A percentile compares a stretch with the other conserved stretches of the same genome.
These are phyloP conservation scores for Trichosporon ovoides DNA, from an alignment of 1,284 basidiomycete genomes.

Conservation along the genomic window DNA sequence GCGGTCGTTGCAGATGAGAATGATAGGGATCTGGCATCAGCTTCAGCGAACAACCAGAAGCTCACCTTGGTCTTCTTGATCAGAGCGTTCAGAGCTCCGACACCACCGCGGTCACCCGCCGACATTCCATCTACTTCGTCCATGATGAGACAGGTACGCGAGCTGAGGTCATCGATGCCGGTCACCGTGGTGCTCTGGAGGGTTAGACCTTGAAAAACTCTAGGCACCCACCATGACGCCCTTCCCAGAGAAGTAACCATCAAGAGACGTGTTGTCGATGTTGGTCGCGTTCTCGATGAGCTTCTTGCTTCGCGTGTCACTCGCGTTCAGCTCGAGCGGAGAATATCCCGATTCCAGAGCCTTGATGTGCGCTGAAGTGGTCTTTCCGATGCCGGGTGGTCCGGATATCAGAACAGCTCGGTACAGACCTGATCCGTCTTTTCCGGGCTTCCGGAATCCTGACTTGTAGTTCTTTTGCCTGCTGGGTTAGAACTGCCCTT, in stretches of 20 bases:
- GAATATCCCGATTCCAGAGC: conserved; percentile 84
- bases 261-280: conserved; percentile 78
- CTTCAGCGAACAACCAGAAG: neutral
- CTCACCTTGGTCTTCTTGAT: conserved; percentile 87
- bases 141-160: conserved; percentile 88
- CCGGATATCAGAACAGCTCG: conserved; percentile 87
- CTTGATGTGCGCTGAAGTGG: conserved; percentile 88
- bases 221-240: conserved; percentile 51
- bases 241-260: conserved; percentile 72
- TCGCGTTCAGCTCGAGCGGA: conserved; percentile 92
- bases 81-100: conserved; percentile 83
- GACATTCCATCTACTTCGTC: conserved; percentile 99
- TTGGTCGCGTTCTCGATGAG: conserved; percentile 89
- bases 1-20: conserved; percentile 94
- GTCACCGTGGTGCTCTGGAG: conserved; percentile 60
- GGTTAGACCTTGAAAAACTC: neutral
- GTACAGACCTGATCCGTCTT: conserved; percentile 77
- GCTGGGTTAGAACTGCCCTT: neutral
- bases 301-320: conserved; percentile 93
- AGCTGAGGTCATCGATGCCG: conserved; percentile 63
- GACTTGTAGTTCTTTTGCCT: conserved; percentile 69
- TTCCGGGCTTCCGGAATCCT: conserved; percentile 90
- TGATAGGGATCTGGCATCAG: conserved; percentile 74
- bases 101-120: conserved; percentile 90
- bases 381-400: conserved; percentile 95